These are phyloP conservation scores for Scheffersomyces segobiensis DNA, from an alignment of 1,139 yeast genomes.

Conservation along the genomic window DNA sequence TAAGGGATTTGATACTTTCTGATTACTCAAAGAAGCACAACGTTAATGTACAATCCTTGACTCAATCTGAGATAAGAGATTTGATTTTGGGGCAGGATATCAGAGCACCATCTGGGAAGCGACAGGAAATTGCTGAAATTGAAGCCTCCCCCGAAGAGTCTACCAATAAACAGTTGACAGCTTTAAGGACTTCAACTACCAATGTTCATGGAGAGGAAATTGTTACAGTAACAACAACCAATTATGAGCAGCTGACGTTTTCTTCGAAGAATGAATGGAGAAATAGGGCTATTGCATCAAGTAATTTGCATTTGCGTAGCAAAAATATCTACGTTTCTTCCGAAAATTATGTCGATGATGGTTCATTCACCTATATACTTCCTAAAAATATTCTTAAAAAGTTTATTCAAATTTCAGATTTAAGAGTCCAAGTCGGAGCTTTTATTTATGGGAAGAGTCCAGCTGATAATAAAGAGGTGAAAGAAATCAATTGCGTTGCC, in stretches of 20 bases:
- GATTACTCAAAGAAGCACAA: conserved; percentile 87
- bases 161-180: conserved; percentile 56
- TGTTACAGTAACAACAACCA: conserved; percentile 87
- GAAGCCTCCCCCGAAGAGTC: conserved; percentile 51
- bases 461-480: conserved; percentile 64
- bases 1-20: conserved; percentile 81
- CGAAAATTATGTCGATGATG: conserved; percentile 38
- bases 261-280: conserved; percentile 93
- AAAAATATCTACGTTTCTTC: conserved; percentile 72
- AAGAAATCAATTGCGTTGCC: conserved; percentile 75
- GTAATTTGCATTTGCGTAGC: conserved; percentile 70
- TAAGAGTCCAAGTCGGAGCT: conserved; percentile 82
- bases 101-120: conserved; percentile 80
- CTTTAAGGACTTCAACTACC: conserved; percentile 79
- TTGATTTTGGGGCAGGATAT: conserved; percentile 93
- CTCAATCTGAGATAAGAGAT: conserved; percentile 93
- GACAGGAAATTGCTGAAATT: conserved; percentile 76
- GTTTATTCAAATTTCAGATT: conserved; percentile 79
- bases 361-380: conserved; percentile 63
- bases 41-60: conserved; percentile 81
- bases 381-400: conserved; percentile 81
- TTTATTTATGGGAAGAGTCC: conserved; percentile 78
- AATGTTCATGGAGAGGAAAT: conserved; percentile 97
- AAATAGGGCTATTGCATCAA: conserved; percentile 76
- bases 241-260: conserved; percentile 83